These are phyloP conservation scores for Pestalotiopsis sp. DNA, from an alignment of 2,329 filamentous ascomycete species.

Conservation along the genomic window DNA sequence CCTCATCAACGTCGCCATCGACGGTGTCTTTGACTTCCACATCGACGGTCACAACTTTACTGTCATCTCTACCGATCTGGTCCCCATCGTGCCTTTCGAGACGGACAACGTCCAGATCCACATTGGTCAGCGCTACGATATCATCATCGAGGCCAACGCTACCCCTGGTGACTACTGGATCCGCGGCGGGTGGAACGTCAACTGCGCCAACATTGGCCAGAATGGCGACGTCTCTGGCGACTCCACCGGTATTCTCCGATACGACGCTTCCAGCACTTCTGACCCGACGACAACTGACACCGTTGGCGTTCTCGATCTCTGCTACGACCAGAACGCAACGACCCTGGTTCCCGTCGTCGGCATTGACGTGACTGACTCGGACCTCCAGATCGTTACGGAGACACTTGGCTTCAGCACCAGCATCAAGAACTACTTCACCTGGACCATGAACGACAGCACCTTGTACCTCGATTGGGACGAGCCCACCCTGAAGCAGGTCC, in stretches of 20 bases:
- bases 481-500: constrained; percentile 30
- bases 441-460: constrained; percentile 46
- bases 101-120: constrained; percentile 40
- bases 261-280: constrained; percentile 26
- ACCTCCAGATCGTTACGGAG: constrained; percentile 23
- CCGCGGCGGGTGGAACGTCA: constrained; percentile 40
- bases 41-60: constrained; percentile 56
- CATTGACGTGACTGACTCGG: constrained; percentile 27
- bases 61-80: constrained; percentile 56
- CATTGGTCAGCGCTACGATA: constrained; percentile 40
- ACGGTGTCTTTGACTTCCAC: constrained; percentile 22
- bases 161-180: constrained; percentile 44
- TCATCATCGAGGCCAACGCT: constrained; percentile 42
- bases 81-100: constrained; percentile 56
- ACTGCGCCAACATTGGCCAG: constrained; percentile 38
- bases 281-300: constrained; percentile 9
- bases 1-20: constrained; percentile 46
- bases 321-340: constrained; percentile 34
- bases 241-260: constrained; percentile 50
- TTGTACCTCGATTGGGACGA: constrained; percentile 45
- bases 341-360: constrained; percentile 33
- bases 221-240: constrained; percentile 32
- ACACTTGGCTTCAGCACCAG: constrained; percentile 24
- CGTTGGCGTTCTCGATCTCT: constrained; percentile 19
- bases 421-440: constrained; percentile 37